Percentiles rank a stretch among this genome's conserved stretches.
phyloP scores from a whole-genome alignment of 192 early-diverging fungal genomes.

The Piromyces sp. region DNA sequence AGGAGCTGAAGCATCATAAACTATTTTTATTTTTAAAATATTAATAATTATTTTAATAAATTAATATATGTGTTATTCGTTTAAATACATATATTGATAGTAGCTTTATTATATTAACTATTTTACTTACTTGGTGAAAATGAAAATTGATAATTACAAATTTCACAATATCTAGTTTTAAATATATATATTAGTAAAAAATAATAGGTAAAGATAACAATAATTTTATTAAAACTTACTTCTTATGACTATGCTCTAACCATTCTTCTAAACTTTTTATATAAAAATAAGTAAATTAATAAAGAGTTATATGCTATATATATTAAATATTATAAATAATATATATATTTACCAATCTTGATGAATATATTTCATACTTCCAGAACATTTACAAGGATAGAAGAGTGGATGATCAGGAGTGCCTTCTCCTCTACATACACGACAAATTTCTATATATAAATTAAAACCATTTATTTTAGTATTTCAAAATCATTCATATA shows the following conservation, averaged over 20 bases:
- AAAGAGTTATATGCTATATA: too few species aligned
- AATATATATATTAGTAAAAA: too few species aligned
- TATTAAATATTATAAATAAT: too few species aligned
- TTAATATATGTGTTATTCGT: too few species aligned
- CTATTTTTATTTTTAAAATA: neutral
- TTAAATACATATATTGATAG: too few species aligned
- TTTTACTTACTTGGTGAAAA: conserved; percentile 71
- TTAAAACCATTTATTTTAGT: conserved; percentile 1
- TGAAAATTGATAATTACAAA: conserved; percentile 68
- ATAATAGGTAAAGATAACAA: too few species aligned
- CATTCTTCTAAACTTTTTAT: conserved; percentile 53
- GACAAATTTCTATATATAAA: conserved; percentile 40
- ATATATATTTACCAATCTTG: conserved; percentile 59
- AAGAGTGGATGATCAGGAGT: conserved; percentile 70
- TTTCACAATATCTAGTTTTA: conserved; percentile 53
- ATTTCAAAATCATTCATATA: too few species aligned
- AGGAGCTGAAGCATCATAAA: neutral
- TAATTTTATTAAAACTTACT: conserved; percentile 21
- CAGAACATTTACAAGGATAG: conserved; percentile 89
- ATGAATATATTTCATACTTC: conserved; percentile 88
- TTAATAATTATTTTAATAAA: too few species aligned
- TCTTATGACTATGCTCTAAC: conserved; percentile 64
- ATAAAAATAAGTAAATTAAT: neutral
- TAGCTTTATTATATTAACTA: too few species aligned
- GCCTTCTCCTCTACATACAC: conserved; percentile 60